Conservation (phyloP, 768 basidiomycete species). For the Saitozyma sp. region DNA sequence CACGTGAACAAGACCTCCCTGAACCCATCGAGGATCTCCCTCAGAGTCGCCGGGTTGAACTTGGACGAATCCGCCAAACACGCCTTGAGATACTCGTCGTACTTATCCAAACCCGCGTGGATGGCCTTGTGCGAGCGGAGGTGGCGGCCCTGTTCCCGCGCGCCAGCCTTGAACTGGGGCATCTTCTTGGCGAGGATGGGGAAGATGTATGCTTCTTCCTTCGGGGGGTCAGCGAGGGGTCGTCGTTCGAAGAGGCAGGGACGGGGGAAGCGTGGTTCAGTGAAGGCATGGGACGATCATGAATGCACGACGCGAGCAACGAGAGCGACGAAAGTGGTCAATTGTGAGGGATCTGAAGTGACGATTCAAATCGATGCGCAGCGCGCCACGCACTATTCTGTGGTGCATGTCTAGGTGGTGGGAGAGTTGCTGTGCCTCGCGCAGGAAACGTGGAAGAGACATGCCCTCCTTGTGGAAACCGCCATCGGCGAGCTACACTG, state of each 20-base stretch:
- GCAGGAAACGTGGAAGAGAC: conserved; percentile 37
- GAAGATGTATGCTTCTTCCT: conserved; percentile 52
- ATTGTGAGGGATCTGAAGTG: neutral
- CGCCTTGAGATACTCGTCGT: conserved; percentile 35
- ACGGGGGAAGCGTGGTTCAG: neutral
- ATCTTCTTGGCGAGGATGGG: conserved; percentile 51
- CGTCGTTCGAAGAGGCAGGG: neutral
- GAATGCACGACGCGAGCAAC: no score
- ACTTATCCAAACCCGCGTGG: conserved; percentile 50
- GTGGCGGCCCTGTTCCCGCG: conserved; percentile 51
- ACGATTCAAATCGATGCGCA: no score
- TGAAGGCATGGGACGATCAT: no score
- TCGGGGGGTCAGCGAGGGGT: neutral
- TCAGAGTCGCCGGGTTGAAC: conserved; percentile 44
- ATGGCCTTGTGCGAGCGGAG: conserved; percentile 50
- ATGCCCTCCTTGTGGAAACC: conserved; percentile 44
- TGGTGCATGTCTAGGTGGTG: conserved; percentile 49
- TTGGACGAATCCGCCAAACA: conserved; percentile 28
- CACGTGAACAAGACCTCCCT: conserved; percentile 48
- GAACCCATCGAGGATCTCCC: conserved; percentile 42
- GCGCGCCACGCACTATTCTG: conserved; percentile 31
- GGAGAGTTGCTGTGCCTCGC: conserved; percentile 37
- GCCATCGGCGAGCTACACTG: conserved; percentile 38
- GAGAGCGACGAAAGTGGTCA: neutral
- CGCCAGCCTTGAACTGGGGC: conserved; percentile 52